Percentiles rank a stretch among this genome's conserved stretches.
phyloP scores from a whole-genome alignment of 2,329 filamentous ascomycete genomes.

The Phialocephala subalpina region DNA sequence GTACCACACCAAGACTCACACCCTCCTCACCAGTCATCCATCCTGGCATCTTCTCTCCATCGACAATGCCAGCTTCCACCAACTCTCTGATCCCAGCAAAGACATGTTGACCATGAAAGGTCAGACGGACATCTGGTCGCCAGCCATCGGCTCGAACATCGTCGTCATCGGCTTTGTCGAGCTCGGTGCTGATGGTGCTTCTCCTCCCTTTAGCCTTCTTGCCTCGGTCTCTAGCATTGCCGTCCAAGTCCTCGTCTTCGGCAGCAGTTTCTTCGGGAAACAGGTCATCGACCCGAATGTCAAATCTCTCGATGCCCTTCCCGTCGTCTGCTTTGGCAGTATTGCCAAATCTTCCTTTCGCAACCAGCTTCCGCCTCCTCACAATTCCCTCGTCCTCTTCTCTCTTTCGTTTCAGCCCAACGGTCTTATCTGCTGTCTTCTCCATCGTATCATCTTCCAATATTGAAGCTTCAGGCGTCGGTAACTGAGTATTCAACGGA shows the following conservation, averaged over 20 bases:
- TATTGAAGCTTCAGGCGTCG: constrained; percentile 48
- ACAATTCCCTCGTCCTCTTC: constrained; percentile 46
- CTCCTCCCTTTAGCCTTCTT: constrained; percentile 40
- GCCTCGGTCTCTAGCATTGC: constrained; percentile 28
- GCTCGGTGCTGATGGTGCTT: constrained; percentile 35
- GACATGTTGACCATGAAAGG: constrained; percentile 79
- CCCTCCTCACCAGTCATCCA: constrained; percentile 93
- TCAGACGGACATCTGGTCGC: constrained; percentile 68
- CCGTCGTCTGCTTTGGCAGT: constrained; percentile 63
- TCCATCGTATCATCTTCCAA: constrained; percentile 46
- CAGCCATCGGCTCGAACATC: constrained; percentile 50
- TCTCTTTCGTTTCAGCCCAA: constrained; percentile 40
- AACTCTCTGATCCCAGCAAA: constrained; percentile 82
- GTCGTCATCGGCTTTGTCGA: constrained; percentile 40
- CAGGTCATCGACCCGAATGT: constrained; percentile 65
- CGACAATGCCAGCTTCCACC: constrained; percentile 77
- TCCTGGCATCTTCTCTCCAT: constrained; percentile 81
- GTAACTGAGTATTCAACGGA: constrained; percentile 57
- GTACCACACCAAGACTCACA: constrained; percentile 76
- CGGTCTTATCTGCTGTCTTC: constrained; percentile 24
- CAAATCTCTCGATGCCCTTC: constrained; percentile 67
- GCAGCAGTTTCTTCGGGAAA: constrained; percentile 51
- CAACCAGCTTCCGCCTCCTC: constrained; percentile 68
- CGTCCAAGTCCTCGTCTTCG: constrained; percentile 33
- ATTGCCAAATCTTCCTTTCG: constrained; percentile 75